These are phyloP conservation scores for Entonaema liquescens DNA, from an alignment of 495 filamentous ascomycete species.

Conservation along the genomic window DNA sequence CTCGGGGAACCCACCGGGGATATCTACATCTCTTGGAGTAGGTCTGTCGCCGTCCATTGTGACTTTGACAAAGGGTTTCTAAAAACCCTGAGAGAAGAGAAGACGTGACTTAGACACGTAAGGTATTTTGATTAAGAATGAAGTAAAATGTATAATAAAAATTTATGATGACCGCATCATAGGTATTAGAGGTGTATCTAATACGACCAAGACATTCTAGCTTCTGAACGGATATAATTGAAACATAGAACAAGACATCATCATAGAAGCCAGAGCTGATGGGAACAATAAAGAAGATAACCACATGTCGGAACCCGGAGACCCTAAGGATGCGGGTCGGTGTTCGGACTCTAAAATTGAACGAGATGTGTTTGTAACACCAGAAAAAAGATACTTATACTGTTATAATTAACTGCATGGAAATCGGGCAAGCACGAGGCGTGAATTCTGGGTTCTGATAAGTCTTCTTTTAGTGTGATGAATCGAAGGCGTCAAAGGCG, in stretches of 20 bases:
- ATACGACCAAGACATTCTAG: background rate
- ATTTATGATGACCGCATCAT: slow-evolving; percentile 11
- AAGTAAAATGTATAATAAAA: slow-evolving; percentile 16
- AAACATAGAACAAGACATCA: slow-evolving; percentile 6
- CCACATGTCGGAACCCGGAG: slow-evolving; percentile 31
- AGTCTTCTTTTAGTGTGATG: slow-evolving; percentile 13
- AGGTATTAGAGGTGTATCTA: background rate
- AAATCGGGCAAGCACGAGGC: background rate
- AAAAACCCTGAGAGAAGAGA: background rate
- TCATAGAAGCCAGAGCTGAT: background rate
- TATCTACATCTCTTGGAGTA: slow-evolving; percentile 29
- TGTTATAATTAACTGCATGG: background rate
- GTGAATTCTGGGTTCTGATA: slow-evolving; percentile 9
- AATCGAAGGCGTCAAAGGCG: slow-evolving; percentile 25
- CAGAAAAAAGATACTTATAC: background rate
- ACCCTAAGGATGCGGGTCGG: slow-evolving; percentile 24
- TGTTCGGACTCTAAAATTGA: slow-evolving; percentile 23
- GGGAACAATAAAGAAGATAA: slow-evolving; percentile 21
- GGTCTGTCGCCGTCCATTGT: slow-evolving; percentile 30
- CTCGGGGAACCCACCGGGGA: slow-evolving; percentile 38
- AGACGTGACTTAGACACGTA: background rate
- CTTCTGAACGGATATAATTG: background rate
- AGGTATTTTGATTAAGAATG: background rate
- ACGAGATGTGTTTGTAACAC: slow-evolving; percentile 17
- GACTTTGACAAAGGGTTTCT: background rate